phyloP scores from a whole-genome alignment of 2,329 filamentous ascomycete species.

The Fonsecaea monophora region DNA sequence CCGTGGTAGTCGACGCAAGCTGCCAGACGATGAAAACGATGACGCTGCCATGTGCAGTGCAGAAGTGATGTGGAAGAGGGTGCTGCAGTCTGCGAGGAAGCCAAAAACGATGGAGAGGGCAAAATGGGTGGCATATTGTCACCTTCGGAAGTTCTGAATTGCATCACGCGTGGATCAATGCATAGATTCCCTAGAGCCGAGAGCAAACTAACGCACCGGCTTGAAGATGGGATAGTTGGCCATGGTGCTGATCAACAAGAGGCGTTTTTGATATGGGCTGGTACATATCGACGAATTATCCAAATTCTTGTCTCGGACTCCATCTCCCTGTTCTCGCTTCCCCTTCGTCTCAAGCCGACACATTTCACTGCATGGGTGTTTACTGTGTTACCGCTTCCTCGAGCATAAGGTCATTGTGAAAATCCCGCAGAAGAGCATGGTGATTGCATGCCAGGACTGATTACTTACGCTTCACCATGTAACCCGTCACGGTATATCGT shows the following conservation, averaged over 20 bases:
- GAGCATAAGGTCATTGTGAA: not conserved
- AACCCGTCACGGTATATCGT: not conserved
- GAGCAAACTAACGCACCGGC: slow-evolving; percentile 10
- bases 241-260: slow-evolving; percentile 22
- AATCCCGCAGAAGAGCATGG: not conserved
- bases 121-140: not conserved
- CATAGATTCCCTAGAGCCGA: slow-evolving; percentile 30
- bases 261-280: slow-evolving; percentile 27
- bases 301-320: slow-evolving; percentile 4
- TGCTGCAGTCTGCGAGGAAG: not conserved
- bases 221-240: slow-evolving; percentile 32
- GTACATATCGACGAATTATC: slow-evolving; percentile 20
- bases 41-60: slow-evolving; percentile 4
- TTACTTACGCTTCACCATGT: not conserved
- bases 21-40: slow-evolving; percentile 5
- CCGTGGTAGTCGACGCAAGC: slow-evolving; percentile 1
- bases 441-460: not conserved
- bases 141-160: not conserved
- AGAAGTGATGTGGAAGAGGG: not conserved
- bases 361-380: not conserved
- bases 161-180: slow-evolving; percentile 4
- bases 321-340: not conserved
- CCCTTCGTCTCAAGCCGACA: not conserved
- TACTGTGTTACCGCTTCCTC: not conserved
- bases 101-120: not conserved